Percentiles rank a stretch among this genome's conserved stretches.
Conservation (phyloP, 2,329 filamentous ascomycete species). For the Fusarium sp. region DNA sequence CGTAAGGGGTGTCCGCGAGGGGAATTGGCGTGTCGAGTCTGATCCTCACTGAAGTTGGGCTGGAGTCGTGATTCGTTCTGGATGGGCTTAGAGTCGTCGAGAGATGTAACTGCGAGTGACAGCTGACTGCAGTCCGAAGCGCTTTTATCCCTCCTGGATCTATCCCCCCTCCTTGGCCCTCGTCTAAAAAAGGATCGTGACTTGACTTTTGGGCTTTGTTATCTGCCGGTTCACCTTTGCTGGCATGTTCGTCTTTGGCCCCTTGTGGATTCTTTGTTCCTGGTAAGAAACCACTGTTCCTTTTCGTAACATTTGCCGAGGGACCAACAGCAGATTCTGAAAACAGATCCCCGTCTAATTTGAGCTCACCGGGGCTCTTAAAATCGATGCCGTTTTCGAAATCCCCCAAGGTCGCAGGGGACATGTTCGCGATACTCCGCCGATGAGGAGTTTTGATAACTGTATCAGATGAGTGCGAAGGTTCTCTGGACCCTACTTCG, state of each 20-base stretch:
- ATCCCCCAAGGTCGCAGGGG: constrained; percentile 50
- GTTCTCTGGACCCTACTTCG: constrained; percentile 6
- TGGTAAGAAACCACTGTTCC: neutral
- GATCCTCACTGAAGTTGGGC: constrained; percentile 14
- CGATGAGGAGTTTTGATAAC: constrained; percentile 55
- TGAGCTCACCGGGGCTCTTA: constrained; percentile 31
- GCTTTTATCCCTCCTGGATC: constrained; percentile 31
- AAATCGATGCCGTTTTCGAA: constrained; percentile 54
- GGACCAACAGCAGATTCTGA: neutral
- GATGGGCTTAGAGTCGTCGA: constrained; percentile 4
- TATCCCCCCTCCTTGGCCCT: constrained; percentile 26
- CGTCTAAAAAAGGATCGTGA: constrained; percentile 58
- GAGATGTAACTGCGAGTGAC: constrained; percentile 11
- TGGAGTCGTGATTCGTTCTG: constrained; percentile 15
- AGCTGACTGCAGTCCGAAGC: constrained; percentile 18
- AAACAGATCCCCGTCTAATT: neutral
- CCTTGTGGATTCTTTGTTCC: constrained; percentile 15
- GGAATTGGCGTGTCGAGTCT: constrained; percentile 4
- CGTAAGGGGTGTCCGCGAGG: neutral
- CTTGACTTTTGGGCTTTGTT: constrained; percentile 8
- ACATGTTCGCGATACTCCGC: constrained; percentile 42
- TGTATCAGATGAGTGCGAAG: constrained; percentile 55
- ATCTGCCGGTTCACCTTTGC: neutral
- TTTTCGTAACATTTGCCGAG: neutral
- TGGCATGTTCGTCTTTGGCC: constrained; percentile 1